A percentile compares a stretch with the other conserved stretches of the same genome.
phyloP scores from a whole-genome alignment of 306 rosid genomes.

The Fragaria iinumae region DNA sequence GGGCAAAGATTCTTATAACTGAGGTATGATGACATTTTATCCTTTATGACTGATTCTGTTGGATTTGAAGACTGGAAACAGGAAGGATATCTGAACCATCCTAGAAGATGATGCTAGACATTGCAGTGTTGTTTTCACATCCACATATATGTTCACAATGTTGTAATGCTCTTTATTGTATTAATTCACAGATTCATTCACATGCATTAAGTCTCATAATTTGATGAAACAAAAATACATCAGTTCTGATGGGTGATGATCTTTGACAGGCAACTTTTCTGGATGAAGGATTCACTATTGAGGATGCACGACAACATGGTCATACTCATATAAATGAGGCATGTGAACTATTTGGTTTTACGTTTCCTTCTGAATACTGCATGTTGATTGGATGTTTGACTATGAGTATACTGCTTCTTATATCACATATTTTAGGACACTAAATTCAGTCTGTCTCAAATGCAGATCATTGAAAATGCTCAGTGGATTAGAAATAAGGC shows the following conservation, averaged over 20 bases:
- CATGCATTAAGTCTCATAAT: not conserved
- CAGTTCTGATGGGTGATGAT: constrained; percentile 25
- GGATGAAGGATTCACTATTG: constrained; percentile 72
- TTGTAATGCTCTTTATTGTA: not conserved
- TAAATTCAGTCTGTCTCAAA: constrained; percentile 15
- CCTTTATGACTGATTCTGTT: not conserved
- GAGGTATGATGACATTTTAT: constrained; percentile 50
- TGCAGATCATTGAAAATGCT: constrained; percentile 75
- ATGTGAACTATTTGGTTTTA: constrained; percentile 19
- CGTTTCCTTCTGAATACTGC: not conserved
- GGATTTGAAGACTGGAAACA: not conserved
- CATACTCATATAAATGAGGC: constrained; percentile 89
- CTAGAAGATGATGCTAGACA: not conserved
- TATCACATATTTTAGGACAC: constrained; percentile 3
- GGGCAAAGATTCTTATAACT: constrained; percentile 94
- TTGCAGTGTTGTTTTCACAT: not conserved
- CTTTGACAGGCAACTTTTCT: constrained; percentile 79
- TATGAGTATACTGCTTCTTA: constrained; percentile 15
- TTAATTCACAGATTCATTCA: not conserved
- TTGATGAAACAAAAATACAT: not conserved
- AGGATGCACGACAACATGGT: constrained; percentile 83
- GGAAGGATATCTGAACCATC: not conserved
- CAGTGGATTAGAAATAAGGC: constrained; percentile 93
- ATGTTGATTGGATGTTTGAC: not conserved
- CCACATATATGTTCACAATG: not conserved